These are phyloP conservation scores for Sporothrix mexicana DNA, from an alignment of 2,329 filamentous ascomycete genomes.

Conservation along the genomic window DNA sequence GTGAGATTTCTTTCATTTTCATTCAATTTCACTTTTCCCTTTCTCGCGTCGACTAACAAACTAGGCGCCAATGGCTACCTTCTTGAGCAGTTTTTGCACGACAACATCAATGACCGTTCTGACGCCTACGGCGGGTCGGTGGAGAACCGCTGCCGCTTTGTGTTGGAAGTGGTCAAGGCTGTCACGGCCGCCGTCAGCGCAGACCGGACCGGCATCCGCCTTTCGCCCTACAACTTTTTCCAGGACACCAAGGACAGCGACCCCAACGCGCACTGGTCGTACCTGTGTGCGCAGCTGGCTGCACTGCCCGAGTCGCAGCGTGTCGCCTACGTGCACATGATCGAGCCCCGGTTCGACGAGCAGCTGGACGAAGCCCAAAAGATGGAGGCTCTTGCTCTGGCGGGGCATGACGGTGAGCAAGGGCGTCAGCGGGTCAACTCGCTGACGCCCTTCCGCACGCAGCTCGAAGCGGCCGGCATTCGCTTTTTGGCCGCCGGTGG, in stretches of 20 bases:
- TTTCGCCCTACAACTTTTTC: conserved; percentile 62
- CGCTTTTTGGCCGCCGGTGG: conserved; percentile 44
- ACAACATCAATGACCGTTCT: conserved; percentile 59
- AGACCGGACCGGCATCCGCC: conserved; percentile 57
- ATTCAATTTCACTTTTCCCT: background rate
- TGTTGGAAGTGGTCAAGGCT: conserved; percentile 58
- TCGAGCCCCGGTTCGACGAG: conserved; percentile 38
- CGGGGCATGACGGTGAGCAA: conserved; percentile 56
- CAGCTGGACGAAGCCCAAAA: conserved; percentile 47
- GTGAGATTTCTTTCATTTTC: background rate
- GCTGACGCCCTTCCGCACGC: conserved; percentile 34
- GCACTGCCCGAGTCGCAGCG: conserved; percentile 47
- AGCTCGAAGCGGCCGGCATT: conserved; percentile 57
- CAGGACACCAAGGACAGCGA: conserved; percentile 65
- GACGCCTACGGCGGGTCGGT: conserved; percentile 61
- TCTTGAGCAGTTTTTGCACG: conserved; percentile 62
- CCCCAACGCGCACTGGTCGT: conserved; percentile 62
- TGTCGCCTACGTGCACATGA: conserved; percentile 61
- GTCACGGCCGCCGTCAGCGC: conserved; percentile 58
- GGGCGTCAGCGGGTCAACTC: conserved; percentile 36
- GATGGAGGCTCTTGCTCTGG: conserved; percentile 43
- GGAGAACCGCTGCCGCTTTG: conserved; percentile 60
- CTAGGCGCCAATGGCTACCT: conserved; percentile 49
- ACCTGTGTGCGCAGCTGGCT: conserved; percentile 59
- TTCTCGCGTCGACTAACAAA: background rate